A percentile compares a stretch with the other conserved stretches of the same genome.
Evolutionary conservation across 208 protist genomes (phyloP).

Genomic region (Crithidia thermophila): DNA sequence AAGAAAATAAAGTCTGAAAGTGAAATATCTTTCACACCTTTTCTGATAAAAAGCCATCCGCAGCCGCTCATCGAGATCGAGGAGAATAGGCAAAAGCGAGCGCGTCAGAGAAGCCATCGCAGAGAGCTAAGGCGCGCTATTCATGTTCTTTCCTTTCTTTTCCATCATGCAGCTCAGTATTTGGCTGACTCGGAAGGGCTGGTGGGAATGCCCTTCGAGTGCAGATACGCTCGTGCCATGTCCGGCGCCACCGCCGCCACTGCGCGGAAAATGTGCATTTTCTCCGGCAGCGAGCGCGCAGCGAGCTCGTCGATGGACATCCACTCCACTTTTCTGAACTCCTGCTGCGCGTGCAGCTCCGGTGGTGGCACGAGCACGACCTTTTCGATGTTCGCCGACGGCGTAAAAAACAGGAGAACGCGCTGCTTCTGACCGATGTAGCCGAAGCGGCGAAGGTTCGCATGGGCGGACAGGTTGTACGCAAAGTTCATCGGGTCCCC

Average conservation of each 20-base stretch:
- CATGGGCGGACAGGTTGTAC: constrained; percentile 49
- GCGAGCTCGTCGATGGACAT: constrained; percentile 42
- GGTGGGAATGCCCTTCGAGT: neutral
- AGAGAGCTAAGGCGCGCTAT: too few species aligned
- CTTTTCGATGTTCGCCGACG: constrained; percentile 40
- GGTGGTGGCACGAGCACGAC: constrained; percentile 64
- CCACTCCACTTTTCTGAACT: constrained; percentile 64
- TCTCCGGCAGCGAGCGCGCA: constrained; percentile 37
- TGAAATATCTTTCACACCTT: too few species aligned
- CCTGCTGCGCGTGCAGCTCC: constrained; percentile 46
- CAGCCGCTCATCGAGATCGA: too few species aligned
- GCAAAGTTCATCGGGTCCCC: constrained; percentile 67
- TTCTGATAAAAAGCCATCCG: too few species aligned
- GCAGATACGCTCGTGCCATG: constrained; percentile 44
- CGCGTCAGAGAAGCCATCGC: too few species aligned
- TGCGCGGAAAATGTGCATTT: constrained; percentile 67
- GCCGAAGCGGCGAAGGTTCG: constrained; percentile 68
- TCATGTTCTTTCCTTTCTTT: neutral
- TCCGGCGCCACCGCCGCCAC: constrained; percentile 42
- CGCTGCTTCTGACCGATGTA: constrained; percentile 82
- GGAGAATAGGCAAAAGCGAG: neutral
- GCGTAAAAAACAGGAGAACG: constrained; percentile 73
- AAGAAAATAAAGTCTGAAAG: too few species aligned
- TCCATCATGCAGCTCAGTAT: neutral
- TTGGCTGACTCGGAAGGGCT: constrained; percentile 6